Evolutionary conservation across 192 early-diverging fungal species (phyloP), one percentile per base, ranked within the genome.

Genomic region (Coemansia sp.): DNA sequence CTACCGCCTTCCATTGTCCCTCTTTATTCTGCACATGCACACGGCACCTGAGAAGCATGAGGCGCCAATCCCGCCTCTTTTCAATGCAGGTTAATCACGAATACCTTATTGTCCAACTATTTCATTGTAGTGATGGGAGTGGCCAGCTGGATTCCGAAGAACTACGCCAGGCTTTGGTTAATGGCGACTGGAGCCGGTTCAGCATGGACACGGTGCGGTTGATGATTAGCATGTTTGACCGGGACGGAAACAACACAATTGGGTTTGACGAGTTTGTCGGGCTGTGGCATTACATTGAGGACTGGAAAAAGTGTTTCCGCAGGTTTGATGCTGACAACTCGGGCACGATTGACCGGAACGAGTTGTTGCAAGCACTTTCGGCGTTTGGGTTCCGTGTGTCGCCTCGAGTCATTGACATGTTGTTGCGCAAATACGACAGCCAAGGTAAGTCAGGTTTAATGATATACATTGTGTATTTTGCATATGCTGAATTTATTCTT

Each of bases 171-270:
- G 89, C 88, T 6, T 76, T 93, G 14, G 84, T 90, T 23, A 91
- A 91, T 66, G 14, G 86, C 43, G 89, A 89, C 77, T 90, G 88
- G 89, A 89, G 84, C 60, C 89, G 83, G 7, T 93, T 93, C 83
- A 93, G 89, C 77, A 79, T 86, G 41, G 90, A 91, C 69, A 93
- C 92, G 29, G 89, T 92, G 5, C 89, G 88, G 57, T 62, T 89
- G 59, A 90, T 93, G 88, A 83, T 93, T 66, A 84, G 84, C 65
- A 89, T 91, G 88, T 89, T 90, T 72, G 90, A 91, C 50, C 69
- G 79, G 78, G 89, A 92, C 69, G 86, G 87, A 61, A 87, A 89
- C 67, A 90, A 90, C 23, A 89, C 89, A 29, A 89, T 93, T 60
- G 83, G 69, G 60, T 91, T 91, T 63, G 68, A 84, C 19, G 92